Evolutionary conservation across 2,329 filamentous ascomycete genomes (phyloP), one percentile per base, ranked within the genome.

Genomic region (Verticillium albo-atrum): DNA sequence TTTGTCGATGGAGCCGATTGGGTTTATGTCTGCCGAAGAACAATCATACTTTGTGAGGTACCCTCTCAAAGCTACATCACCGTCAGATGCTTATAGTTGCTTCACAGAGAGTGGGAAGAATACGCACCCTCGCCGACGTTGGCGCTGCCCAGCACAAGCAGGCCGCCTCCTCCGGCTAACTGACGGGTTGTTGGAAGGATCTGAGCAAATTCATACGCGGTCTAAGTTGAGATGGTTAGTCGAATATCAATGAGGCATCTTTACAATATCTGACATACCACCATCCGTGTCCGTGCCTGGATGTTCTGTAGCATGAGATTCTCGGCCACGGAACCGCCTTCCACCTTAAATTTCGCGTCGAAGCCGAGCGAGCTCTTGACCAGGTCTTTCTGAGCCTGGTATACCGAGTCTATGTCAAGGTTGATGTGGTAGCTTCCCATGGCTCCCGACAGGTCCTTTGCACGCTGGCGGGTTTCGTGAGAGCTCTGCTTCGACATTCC

Each of bases 401-500:
- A 85, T 9, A 88, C 80, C 2, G 80, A 79, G 68, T 94, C 91
- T 59, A 94, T 92, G 67, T 92, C 85, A 52, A 92, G 77, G 67
- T 93, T 83, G 4, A 84, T 79, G 68, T 95, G 91, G 67, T 92
- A 87, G 17, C 83, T 79, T 3, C 90, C 90, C 57, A 94, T 91
- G 4, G 77, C 79, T 4, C 77, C 68, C 4, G 81, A 71, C 0
- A 94, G 79, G 0, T 82, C 78, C 67, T 83, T 82, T 1, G 91
- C 88, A 28, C 91, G 79, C 54, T 80, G 77, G 10, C 90, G 77
- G 0, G 90, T 92, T 63, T 91, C 88, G 50, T 77, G 74, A 26
- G 82, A 86, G 55, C 83, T 87, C 50, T 88, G 88, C 63, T 89
- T 84, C 64, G 80, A 75, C 68, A 87, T 92, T 12, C 89, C 90